Conservation (phyloP, 2,329 filamentous ascomycete genomes). For the Fusarium devonianum region DNA sequence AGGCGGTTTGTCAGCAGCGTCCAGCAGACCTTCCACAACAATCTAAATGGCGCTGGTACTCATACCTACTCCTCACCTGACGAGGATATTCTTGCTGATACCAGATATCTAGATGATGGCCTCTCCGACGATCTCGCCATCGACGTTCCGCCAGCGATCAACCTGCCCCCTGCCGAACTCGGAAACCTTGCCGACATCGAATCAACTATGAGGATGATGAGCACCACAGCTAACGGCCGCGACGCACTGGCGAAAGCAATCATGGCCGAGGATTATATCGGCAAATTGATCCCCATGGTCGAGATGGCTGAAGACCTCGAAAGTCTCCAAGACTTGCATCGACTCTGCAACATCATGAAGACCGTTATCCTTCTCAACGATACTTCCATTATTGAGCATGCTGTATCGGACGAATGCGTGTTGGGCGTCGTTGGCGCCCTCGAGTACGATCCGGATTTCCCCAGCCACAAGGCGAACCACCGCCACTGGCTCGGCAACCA, state of each 20-base stretch:
- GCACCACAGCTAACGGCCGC: constrained; percentile 75
- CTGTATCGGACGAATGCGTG: constrained; percentile 88
- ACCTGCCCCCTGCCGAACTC: constrained; percentile 81
- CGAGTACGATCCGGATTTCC: constrained; percentile 98
- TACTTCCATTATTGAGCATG: constrained; percentile 90
- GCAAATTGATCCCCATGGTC: constrained; percentile 85
- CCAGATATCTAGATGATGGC: constrained; percentile 70
- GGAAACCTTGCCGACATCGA: constrained; percentile 86
- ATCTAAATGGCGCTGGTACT: constrained; percentile 68
- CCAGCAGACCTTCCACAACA: constrained; percentile 74
- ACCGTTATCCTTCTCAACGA: constrained; percentile 94
- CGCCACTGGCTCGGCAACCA: constrained; percentile 89
- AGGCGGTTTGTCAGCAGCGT: constrained; percentile 93
- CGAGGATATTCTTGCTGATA: constrained; percentile 34
- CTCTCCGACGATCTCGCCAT: constrained; percentile 85
- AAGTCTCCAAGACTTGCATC: constrained; percentile 83
- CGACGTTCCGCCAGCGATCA: constrained; percentile 74
- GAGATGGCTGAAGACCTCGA: constrained; percentile 91
- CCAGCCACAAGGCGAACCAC: constrained; percentile 96
- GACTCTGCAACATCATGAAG: constrained; percentile 98
- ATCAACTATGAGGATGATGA: constrained; percentile 80
- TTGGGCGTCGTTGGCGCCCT: constrained; percentile 93
- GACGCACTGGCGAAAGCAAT: constrained; percentile 90
- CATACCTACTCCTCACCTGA: constrained; percentile 3
- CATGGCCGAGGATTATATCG: constrained; percentile 84